phyloP scores from a whole-genome alignment of 2,329 filamentous ascomycete species.

The Trichoderma brevicompactum region DNA sequence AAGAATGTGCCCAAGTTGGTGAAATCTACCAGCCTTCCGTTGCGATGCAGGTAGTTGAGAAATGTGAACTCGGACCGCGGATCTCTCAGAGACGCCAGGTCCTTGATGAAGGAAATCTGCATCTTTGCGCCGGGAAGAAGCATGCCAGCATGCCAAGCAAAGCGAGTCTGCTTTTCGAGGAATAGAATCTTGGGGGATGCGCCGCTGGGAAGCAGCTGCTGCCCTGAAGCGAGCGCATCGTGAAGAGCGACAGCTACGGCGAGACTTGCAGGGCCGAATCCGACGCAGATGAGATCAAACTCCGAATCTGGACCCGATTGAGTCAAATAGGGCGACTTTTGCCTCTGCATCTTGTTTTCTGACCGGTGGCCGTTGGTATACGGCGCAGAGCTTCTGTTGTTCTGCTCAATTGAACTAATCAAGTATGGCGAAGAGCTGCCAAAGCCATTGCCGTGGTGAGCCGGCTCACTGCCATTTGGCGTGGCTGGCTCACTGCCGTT shows the following conservation, averaged over 20 bases:
- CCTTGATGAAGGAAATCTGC: conserved; percentile 98
- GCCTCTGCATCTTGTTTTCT: conserved; percentile 7
- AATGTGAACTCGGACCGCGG: conserved; percentile 93
- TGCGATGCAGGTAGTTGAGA: conserved; percentile 86
- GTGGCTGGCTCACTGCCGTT: conserved; percentile 32
- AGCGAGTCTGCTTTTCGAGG: conserved; percentile 80
- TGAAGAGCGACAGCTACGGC: conserved; percentile 88
- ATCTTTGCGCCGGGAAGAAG: conserved; percentile 90
- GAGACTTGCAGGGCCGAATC: conserved; percentile 90
- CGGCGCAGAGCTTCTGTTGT: conserved; percentile 30
- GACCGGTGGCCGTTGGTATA: conserved; percentile 29
- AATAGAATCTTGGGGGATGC: conserved; percentile 75
- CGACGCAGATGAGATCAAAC: conserved; percentile 86
- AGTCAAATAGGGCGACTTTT: conserved; percentile 45
- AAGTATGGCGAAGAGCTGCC: conserved; percentile 14
- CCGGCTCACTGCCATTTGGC: conserved; percentile 27
- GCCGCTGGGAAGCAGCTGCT: conserved; percentile 46
- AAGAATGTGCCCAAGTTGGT: conserved; percentile 89
- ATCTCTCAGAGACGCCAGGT: conserved; percentile 86
- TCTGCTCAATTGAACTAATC: conserved; percentile 10
- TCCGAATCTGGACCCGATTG: conserved; percentile 64
- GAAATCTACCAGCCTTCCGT: conserved; percentile 83
- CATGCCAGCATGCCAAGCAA: conserved; percentile 96
- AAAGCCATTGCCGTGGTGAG: conserved; percentile 17
- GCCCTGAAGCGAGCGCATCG: conserved; percentile 67